These are phyloP conservation scores for Lyophyllum shimeji DNA, from an alignment of 768 basidiomycete species.

Conservation along the genomic window DNA sequence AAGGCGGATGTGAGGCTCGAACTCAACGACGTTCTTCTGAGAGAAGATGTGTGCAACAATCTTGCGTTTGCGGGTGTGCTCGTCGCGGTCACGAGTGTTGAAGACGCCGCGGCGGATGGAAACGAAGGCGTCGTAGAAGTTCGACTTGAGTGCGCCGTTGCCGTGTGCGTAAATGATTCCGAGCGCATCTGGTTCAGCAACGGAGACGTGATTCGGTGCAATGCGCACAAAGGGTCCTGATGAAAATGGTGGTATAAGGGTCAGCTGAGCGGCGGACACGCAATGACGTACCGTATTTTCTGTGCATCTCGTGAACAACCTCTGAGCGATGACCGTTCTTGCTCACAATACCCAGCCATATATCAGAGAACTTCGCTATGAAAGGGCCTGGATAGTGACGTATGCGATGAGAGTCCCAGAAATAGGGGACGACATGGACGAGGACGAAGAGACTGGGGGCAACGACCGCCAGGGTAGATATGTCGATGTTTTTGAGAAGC, in stretches of 20 bases:
- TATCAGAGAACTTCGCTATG: conserved; percentile 67
- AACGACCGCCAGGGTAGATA: conserved; percentile 24
- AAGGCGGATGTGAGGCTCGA: conserved; percentile 73
- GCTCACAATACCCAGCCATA: conserved; percentile 68
- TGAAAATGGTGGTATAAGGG: not conserved
- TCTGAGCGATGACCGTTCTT: conserved; percentile 77
- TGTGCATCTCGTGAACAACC: conserved; percentile 69
- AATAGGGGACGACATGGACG: conserved; percentile 46
- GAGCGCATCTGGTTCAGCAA: conserved; percentile 78
- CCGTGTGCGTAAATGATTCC: conserved; percentile 77
- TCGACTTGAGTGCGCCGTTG: conserved; percentile 76
- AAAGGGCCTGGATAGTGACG: conserved; percentile 67
- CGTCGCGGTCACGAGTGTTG: conserved; percentile 73
- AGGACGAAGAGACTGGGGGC: conserved; percentile 30
- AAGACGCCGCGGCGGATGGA: conserved; percentile 73
- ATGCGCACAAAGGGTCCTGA: conserved; percentile 67
- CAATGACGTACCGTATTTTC: conserved; percentile 59
- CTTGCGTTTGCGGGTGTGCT: conserved; percentile 89
- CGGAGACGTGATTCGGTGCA: conserved; percentile 75
- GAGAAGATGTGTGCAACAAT: conserved; percentile 86
- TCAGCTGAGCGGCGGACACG: not conserved
- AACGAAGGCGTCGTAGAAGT: conserved; percentile 82
- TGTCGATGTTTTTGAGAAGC: conserved; percentile 20
- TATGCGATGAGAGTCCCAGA: conserved; percentile 59
- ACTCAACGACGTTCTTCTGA: conserved; percentile 82